phyloP scores from a whole-genome alignment of 768 basidiomycete genomes.

The Russula brevipes region DNA sequence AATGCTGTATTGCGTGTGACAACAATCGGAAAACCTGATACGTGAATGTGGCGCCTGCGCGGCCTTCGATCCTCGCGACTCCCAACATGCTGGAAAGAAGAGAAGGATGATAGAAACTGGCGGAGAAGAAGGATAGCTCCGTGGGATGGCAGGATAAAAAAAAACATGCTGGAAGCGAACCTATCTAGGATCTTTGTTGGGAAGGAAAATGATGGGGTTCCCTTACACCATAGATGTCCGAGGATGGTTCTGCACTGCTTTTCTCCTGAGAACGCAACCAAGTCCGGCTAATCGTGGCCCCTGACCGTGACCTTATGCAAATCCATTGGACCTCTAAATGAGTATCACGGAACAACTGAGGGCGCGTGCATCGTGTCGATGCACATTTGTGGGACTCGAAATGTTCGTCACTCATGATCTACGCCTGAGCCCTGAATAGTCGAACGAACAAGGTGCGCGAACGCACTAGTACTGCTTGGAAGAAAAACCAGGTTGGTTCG shows the following conservation, averaged over 20 bases:
- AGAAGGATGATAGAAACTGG: not conserved
- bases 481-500: not conserved
- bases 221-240: conserved; percentile 5
- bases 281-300: not conserved
- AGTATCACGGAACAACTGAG: not conserved
- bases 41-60: conserved; percentile 16
- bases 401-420: not conserved
- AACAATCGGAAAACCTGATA: conserved; percentile 7
- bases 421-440: not conserved
- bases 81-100: conserved; percentile 9
- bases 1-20: not conserved
- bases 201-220: not conserved
- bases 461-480: too few relatives aligned
- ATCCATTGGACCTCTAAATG: not conserved
- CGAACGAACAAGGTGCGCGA: not conserved
- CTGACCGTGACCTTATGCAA: conserved; percentile 1
- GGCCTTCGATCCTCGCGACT: conserved; percentile 7
- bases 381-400: not conserved
- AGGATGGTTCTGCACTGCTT: conserved; percentile 18
- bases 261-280: conserved; percentile 2
- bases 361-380: too few relatives aligned
- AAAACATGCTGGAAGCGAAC: not conserved
- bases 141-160: not conserved
- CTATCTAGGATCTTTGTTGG: not conserved
- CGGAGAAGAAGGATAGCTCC: not conserved